Percentiles rank a stretch among this genome's conserved stretches.
Evolutionary conservation across 768 basidiomycete genomes (phyloP).

Genomic region (Neoboletus brunneissimus): DNA sequence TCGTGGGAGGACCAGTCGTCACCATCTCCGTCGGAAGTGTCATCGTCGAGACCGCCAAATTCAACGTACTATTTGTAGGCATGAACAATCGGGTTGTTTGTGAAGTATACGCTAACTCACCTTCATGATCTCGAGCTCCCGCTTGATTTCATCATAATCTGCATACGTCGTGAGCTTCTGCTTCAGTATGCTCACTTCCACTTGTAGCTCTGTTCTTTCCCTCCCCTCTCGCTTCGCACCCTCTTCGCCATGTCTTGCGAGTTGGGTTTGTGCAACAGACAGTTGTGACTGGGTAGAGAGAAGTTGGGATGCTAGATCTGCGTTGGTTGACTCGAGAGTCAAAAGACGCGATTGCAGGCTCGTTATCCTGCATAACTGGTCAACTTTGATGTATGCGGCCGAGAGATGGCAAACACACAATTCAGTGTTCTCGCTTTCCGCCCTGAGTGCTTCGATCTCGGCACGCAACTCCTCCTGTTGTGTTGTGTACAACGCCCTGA

Average conservation of each 20-base stretch:
- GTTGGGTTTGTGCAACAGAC: slow-evolving; percentile 14
- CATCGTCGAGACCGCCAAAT: slow-evolving; percentile 80
- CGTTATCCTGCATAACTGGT: slow-evolving; percentile 14
- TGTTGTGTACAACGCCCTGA: background rate
- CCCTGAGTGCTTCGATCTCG: slow-evolving; percentile 88
- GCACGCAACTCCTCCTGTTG: slow-evolving; percentile 87
- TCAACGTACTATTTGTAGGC: slow-evolving; percentile 75
- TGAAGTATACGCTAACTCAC: slow-evolving; percentile 38
- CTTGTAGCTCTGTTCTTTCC: slow-evolving; percentile 37
- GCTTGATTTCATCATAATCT: slow-evolving; percentile 97
- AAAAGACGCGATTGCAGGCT: slow-evolving; percentile 67
- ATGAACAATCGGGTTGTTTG: background rate
- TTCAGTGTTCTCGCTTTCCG: slow-evolving; percentile 68
- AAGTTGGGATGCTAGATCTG: slow-evolving; percentile 15
- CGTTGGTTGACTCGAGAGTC: slow-evolving; percentile 62
- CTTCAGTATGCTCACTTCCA: slow-evolving; percentile 69
- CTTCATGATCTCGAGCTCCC: slow-evolving; percentile 99
- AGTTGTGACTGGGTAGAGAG: slow-evolving; percentile 20
- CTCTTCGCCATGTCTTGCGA: slow-evolving; percentile 18
- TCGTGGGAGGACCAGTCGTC: slow-evolving; percentile 42
- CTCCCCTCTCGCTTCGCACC: slow-evolving; percentile 16
- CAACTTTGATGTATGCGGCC: background rate
- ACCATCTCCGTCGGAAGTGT: slow-evolving; percentile 54
- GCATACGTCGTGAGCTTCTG: slow-evolving; percentile 65
- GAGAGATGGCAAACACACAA: slow-evolving; percentile 44